Base-by-base conservation (phyloP, 2,329 filamentous ascomycete species). In the Tolypocladium tropicale region DNA sequence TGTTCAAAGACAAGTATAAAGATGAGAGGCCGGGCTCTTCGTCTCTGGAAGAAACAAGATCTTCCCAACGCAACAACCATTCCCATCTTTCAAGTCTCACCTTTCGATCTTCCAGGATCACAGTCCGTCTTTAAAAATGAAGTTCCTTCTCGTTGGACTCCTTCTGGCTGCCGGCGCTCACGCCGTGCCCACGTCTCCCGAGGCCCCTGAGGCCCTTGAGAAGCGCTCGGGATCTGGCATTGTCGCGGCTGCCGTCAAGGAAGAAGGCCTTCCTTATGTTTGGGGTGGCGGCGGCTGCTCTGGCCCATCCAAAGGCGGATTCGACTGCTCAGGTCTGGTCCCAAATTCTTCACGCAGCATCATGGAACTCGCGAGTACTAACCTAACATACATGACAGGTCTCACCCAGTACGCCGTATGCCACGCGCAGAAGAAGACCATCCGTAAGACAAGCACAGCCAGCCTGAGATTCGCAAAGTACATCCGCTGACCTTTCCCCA, bases 351-450 rank as follows among this genome's bases (percentile, higher is more conserved):
- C 46, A 21, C 12, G 41, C n/a, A 46, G n/a, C n/a, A n/a, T n/a
- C n/a, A 46, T 2, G 5, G 21, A 25, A 11, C 23, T 6, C 41
- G 39, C 23, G 11, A 46, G 25, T 6, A n/a, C 48, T 50, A 10
- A 50, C 48, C 4, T 21, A 32, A 7, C 6, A 16, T 14, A 4
- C 1, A n/a, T n/a, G n/a, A n/a, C 32, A 52, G 49, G 49, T 16
- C 58, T 61, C 18, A 61, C 59, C 18, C 59, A 60, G 48, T 61
- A 58, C 48, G 48, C 58, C 30, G 58, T 61, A 46, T 61, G 58
- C 55, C 56, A 60, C 52, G 59, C 55, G 32, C 52, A 58, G 59
- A 56, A 57, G 55, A 61, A 60, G 54, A 58, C 56, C 18, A 60
- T 61, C n/a, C 59, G 59, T 61, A 52, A 14, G 41, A 23, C 23